These are phyloP conservation scores for Saturnispora serradocipensis DNA, from an alignment of 805 yeast species.

Conservation along the genomic window DNA sequence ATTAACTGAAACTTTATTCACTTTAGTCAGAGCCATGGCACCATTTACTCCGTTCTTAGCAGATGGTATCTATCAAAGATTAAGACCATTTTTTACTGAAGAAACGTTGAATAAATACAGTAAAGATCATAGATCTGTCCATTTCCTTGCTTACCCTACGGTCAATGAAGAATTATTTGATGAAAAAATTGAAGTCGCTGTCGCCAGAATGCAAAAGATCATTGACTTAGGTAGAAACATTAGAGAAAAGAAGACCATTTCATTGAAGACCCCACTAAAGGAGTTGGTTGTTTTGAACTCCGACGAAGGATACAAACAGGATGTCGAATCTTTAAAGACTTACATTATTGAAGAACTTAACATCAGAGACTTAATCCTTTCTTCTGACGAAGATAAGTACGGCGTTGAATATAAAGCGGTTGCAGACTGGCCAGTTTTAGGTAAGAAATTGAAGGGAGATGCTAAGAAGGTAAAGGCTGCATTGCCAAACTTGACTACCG, in stretches of 20 bases:
- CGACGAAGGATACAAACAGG: slow-evolving; percentile 63
- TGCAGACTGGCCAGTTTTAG: slow-evolving; percentile 98
- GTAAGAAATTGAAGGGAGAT: slow-evolving; percentile 93
- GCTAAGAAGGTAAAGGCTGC: slow-evolving; percentile 93
- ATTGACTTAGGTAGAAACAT: slow-evolving; percentile 93
- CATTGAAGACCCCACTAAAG: slow-evolving; percentile 91
- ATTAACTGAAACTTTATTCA: slow-evolving; percentile 79
- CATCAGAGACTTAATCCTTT: slow-evolving; percentile 77
- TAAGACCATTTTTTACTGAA: slow-evolving; percentile 53
- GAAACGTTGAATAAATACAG: slow-evolving; percentile 42
- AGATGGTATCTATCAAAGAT: slow-evolving; percentile 75
- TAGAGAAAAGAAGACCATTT: slow-evolving; percentile 90
- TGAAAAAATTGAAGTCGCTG: slow-evolving; percentile 76
- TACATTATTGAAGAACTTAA: slow-evolving; percentile 89
- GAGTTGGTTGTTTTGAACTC: slow-evolving; percentile 78
- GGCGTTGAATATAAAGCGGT: slow-evolving; percentile 89
- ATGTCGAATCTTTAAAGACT: slow-evolving; percentile 63
- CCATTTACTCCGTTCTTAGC: slow-evolving; percentile 97
- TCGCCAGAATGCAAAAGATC: slow-evolving; percentile 91
- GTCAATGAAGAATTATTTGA: slow-evolving; percentile 77
- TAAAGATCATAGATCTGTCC: slow-evolving; percentile 74
- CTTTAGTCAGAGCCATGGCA: slow-evolving; percentile 92
- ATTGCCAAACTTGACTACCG: slow-evolving; percentile 71
- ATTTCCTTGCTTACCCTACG: slow-evolving; percentile 84
- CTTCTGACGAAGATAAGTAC: slow-evolving; percentile 83